phyloP scores from a whole-genome alignment of 192 early-diverging fungal genomes.

The Entrophospora sp. region DNA sequence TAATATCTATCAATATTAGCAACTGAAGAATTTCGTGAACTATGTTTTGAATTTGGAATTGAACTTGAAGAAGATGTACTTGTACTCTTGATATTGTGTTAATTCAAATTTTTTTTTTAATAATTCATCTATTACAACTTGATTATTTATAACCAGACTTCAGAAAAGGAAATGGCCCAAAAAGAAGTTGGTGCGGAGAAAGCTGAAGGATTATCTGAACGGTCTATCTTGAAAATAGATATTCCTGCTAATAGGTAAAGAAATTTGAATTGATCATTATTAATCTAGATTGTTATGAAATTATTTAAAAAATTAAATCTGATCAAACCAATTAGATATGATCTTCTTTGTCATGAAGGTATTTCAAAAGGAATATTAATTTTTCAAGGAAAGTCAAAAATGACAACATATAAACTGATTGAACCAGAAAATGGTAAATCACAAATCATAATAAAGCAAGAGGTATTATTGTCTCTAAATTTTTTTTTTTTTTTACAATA shows the following conservation, averaged over 20 bases:
- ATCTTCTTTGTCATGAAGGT: constrained; percentile 95
- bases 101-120: background rate
- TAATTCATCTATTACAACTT: background rate
- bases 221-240: constrained; percentile 88
- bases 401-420: constrained; percentile 59
- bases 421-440: constrained; percentile 44
- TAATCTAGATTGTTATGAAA: background rate
- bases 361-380: constrained; percentile 80
- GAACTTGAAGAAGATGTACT: constrained; percentile 96
- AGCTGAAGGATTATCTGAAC: constrained; percentile 57
- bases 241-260: constrained; percentile 87
- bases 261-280: constrained; percentile 23
- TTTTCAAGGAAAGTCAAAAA: constrained; percentile 65
- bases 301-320: background rate
- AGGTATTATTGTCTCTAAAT: constrained; percentile 24
- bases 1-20: constrained; percentile 30
- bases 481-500: background rate
- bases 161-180: constrained; percentile 69
- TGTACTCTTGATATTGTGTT: constrained; percentile 9
- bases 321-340: constrained; percentile 54
- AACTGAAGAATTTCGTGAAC: constrained; percentile 86
- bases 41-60: constrained; percentile 98
- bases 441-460: constrained; percentile 58
- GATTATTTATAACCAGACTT: constrained; percentile 43
- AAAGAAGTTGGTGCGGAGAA: constrained; percentile 49